Evolutionary conservation across 2,329 filamentous ascomycete genomes (phyloP).

Genomic region (Trichophaea hybrida): DNA sequence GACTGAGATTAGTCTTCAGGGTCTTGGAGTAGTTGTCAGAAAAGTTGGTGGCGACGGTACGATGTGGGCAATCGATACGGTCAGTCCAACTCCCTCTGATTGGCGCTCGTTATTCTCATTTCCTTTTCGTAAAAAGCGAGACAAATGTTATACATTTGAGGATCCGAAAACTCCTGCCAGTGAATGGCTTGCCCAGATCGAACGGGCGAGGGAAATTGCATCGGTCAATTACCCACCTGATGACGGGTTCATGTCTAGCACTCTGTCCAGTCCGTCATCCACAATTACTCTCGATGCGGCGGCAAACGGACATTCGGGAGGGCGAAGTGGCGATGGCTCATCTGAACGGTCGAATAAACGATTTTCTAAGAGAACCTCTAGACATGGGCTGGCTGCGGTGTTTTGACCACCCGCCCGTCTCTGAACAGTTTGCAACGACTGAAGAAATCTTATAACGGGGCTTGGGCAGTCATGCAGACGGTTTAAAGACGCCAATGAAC

Average conservation of each 20-base stretch:
- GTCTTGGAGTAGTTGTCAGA: constrained; percentile 68
- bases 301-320: constrained; percentile 14
- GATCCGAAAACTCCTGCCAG: constrained; percentile 72
- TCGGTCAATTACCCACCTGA: constrained; percentile 46
- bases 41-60: constrained; percentile 64
- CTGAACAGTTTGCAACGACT: not conserved
- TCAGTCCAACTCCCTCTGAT: constrained; percentile 40
- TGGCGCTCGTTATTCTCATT: not conserved
- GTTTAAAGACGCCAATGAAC: not conserved
- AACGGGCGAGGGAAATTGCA: constrained; percentile 73
- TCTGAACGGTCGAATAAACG: constrained; percentile 17
- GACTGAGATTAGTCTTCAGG: constrained; percentile 72
- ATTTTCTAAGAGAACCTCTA: constrained; percentile 21
- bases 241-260: constrained; percentile 21
- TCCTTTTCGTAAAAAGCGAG: constrained; percentile 43
- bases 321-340: constrained; percentile 11
- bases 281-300: constrained; percentile 20
- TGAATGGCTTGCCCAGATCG: constrained; percentile 84
- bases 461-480: not conserved
- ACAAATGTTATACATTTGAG: constrained; percentile 86
- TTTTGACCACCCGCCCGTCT: constrained; percentile 18
- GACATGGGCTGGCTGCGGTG: constrained; percentile 22
- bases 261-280: constrained; percentile 22
- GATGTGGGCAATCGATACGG: constrained; percentile 55
- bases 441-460: not conserved